phyloP scores from a whole-genome alignment of 768 basidiomycete genomes.

The Strobilomyces dryophilus region DNA sequence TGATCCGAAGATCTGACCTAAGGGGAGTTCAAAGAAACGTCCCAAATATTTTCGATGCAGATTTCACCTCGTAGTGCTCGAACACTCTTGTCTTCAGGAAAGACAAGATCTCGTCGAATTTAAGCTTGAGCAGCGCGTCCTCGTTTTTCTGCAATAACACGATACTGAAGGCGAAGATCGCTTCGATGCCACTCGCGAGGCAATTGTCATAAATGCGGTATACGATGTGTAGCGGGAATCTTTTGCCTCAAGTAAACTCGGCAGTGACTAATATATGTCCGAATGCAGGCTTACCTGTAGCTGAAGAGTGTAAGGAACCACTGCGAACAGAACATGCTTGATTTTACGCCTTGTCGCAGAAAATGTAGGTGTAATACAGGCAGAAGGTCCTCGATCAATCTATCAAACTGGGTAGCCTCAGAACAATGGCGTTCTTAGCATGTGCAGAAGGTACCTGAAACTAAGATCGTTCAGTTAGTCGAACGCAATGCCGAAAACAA shows the following conservation, averaged over 20 bases:
- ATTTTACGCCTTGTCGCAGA: conserved; percentile 89
- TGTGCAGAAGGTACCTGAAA: conserved; percentile 49
- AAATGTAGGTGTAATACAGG: conserved; percentile 94
- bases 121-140: conserved; percentile 66
- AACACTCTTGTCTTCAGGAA: conserved; percentile 82
- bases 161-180: conserved; percentile 93
- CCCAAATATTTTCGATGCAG: not conserved
- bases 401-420: conserved; percentile 69
- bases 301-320: conserved; percentile 99
- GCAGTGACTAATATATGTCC: not conserved
- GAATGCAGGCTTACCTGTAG: conserved; percentile 59
- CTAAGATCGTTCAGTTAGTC: conserved; percentile 29
- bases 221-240: conserved; percentile 91
- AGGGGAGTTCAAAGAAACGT: not conserved
- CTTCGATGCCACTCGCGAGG: conserved; percentile 94
- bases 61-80: conserved; percentile 67
- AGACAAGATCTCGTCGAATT: conserved; percentile 86
- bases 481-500: not conserved
- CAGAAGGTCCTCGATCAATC: conserved; percentile 85
- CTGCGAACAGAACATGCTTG: conserved; percentile 97
- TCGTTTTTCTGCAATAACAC: conserved; percentile 87
- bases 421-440: conserved; percentile 5
- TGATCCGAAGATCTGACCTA: conserved; percentile 30
- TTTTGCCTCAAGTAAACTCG: conserved; percentile 26
- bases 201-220: conserved; percentile 97